A percentile compares a stretch with the other conserved stretches of the same genome.
Evolutionary conservation across 2,329 filamentous ascomycete genomes (phyloP).

Genomic region (Lasiodiplodia sp.): DNA sequence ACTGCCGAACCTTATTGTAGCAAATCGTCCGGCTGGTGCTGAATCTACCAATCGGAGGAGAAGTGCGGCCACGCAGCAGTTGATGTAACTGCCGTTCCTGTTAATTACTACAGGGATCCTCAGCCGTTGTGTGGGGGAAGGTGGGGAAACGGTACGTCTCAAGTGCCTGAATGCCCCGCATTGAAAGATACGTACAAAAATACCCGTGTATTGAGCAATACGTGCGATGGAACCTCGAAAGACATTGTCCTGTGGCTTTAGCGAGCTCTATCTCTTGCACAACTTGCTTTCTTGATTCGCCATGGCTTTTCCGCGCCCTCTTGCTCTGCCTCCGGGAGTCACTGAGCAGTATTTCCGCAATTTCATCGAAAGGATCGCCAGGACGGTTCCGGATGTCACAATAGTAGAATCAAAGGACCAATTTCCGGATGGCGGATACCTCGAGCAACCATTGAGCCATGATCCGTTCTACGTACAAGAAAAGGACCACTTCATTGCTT

Average conservation of each 20-base stretch:
- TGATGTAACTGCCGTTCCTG: background rate
- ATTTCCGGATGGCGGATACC: slow-evolving; percentile 37
- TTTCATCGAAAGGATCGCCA: slow-evolving; percentile 6
- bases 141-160: slow-evolving; percentile 3
- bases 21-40: slow-evolving; percentile 13
- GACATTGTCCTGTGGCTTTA: background rate
- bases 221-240: background rate
- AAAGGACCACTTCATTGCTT: slow-evolving; percentile 53
- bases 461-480: slow-evolving; percentile 54
- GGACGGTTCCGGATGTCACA: slow-evolving; percentile 28
- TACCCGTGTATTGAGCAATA: background rate
- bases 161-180: background rate
- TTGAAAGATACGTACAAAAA: background rate
- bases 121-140: background rate
- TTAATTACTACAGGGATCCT: background rate
- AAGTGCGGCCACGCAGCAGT: background rate
- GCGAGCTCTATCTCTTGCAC: background rate
- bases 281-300: background rate
- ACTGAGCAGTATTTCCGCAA: slow-evolving; percentile 5
- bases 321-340: slow-evolving; percentile 20
- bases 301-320: slow-evolving; percentile 13
- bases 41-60: background rate
- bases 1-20: background rate
- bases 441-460: slow-evolving; percentile 37
- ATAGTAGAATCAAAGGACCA: slow-evolving; percentile 31